These are phyloP conservation scores for Cadophora gregata DNA, from an alignment of 2,329 filamentous ascomycete species.

Conservation along the genomic window DNA sequence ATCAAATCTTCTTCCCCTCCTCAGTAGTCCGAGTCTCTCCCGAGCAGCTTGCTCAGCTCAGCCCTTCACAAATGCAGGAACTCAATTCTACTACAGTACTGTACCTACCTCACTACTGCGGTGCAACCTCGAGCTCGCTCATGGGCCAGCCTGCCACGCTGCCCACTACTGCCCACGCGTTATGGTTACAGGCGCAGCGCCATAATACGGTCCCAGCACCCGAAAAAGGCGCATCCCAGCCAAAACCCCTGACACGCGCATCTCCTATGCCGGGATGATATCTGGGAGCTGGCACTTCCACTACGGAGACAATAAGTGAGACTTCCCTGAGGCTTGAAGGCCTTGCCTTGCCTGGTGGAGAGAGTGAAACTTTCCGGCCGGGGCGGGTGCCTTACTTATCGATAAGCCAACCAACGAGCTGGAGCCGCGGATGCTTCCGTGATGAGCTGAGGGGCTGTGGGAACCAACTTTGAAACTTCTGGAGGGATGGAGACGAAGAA, in stretches of 20 bases:
- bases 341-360: too few relatives aligned
- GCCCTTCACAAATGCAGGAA: not conserved
- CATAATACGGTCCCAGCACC: too few relatives aligned
- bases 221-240: constrained; percentile 5
- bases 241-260: constrained; percentile 2
- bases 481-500: not conserved
- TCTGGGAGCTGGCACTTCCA: not conserved
- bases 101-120: not conserved
- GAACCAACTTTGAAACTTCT: not conserved
- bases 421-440: not conserved
- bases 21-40: too few relatives aligned
- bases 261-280: not conserved
- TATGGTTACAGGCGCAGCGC: not conserved
- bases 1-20: too few relatives aligned
- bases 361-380: not conserved
- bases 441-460: not conserved
- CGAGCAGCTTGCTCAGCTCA: too few relatives aligned
- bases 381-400: too few relatives aligned
- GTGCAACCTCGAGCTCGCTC: not conserved
- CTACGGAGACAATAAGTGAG: too few relatives aligned
- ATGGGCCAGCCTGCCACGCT: not conserved
- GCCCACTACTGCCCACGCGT: not conserved
- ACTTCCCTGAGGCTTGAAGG: too few relatives aligned
- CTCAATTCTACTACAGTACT: not conserved
- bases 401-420: not conserved